These are phyloP conservation scores for Juncus effusus DNA, from an alignment of 176 grass and related monocot species.

Conservation along the genomic window DNA sequence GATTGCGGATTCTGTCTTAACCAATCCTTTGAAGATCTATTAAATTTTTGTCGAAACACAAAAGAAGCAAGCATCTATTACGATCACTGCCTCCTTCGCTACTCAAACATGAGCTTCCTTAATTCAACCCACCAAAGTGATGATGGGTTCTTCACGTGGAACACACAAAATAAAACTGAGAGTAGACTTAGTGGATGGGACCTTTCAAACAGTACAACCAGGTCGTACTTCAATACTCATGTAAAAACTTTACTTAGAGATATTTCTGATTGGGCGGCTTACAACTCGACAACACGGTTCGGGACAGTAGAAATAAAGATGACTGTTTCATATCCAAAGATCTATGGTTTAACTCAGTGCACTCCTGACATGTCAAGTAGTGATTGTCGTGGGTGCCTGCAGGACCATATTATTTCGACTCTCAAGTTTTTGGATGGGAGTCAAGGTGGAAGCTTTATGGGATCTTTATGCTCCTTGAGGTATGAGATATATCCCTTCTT, in stretches of 20 bases:
- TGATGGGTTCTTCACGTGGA: fast-evolving
- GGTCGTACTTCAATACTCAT: conserved; percentile 15
- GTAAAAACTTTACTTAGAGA: conserved; percentile 28
- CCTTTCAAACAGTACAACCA: conserved; percentile 7
- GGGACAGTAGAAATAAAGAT: conserved; percentile 34
- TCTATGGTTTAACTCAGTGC: conserved; percentile 52
- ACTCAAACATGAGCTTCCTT: conserved; percentile 32
- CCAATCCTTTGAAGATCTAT: conserved; percentile 8
- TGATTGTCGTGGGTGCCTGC: conserved; percentile 14
- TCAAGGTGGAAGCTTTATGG: conserved; percentile 7
- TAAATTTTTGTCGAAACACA: conserved; percentile 8
- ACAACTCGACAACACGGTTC: conserved; percentile 27
- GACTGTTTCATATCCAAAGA: not conserved
- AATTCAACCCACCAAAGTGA: not conserved
- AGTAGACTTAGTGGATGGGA: conserved; percentile 11
- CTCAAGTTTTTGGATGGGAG: not conserved
- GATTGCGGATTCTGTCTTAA: conserved; percentile 32
- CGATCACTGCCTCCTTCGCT: conserved; percentile 28
- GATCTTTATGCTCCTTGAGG: conserved; percentile 23
- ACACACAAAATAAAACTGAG: not conserved
- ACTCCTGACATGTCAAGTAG: conserved; percentile 35
- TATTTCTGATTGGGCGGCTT: conserved; percentile 28
- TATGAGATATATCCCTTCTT: conserved; percentile 28
- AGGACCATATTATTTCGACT: not conserved
- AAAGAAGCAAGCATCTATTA: conserved; percentile 19